Conservation (phyloP, 2,329 filamentous ascomycete species). For the Hypoxylon sp. region DNA sequence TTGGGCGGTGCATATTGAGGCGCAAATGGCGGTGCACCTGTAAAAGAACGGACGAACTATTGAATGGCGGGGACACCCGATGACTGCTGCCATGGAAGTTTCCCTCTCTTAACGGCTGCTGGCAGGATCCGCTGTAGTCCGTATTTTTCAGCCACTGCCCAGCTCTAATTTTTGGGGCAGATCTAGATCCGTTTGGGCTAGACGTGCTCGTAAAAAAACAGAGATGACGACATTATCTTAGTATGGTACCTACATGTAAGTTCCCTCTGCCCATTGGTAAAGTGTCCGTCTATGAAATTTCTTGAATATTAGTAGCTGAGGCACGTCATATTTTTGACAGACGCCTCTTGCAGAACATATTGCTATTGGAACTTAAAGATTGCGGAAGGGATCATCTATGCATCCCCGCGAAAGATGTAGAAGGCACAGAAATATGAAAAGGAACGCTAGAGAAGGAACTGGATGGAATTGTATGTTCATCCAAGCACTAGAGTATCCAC, state of each 20-base stretch:
- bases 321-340: background rate
- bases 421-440: constrained; percentile 16
- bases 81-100: background rate
- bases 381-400: constrained; percentile 9
- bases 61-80: constrained; percentile 23
- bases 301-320: background rate
- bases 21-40: constrained; percentile 10
- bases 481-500: constrained; percentile 33
- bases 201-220: constrained; percentile 25
- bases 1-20: constrained; percentile 6
- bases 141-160: background rate
- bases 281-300: constrained; percentile 2
- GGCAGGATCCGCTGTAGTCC: constrained; percentile 16
- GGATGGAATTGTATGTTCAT: constrained; percentile 19
- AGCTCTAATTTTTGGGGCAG: constrained; percentile 4
- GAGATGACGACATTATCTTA: constrained; percentile 37
- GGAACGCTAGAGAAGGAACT: constrained; percentile 28
- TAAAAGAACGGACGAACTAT: background rate
- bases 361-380: background rate
- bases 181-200: constrained; percentile 20
- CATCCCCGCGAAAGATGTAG: constrained; percentile 13
- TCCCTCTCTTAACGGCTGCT: constrained; percentile 6
- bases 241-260: constrained; percentile 2
- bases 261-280: background rate
- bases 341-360: constrained; percentile 15